Percentiles rank a stretch among this genome's conserved stretches.
Evolutionary conservation across 495 filamentous ascomycete species (phyloP).

Genomic region (Neurospora sp.): DNA sequence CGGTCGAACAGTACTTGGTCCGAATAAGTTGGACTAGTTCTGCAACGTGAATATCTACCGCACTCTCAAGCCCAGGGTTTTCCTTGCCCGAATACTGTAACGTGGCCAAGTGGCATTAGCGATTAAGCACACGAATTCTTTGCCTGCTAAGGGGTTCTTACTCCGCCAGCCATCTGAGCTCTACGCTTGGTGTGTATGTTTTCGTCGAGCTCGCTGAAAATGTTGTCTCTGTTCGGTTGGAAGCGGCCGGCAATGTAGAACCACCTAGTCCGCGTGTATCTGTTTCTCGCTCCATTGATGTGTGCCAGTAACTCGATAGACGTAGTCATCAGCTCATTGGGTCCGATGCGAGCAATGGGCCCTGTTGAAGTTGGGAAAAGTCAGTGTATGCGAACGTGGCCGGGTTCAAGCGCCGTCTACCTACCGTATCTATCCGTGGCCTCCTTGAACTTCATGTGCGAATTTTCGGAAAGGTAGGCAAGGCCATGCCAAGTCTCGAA

Average conservation of each 20-base stretch:
- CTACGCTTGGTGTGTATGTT: conserved; percentile 24
- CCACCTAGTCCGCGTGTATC: conserved; percentile 21
- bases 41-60: conserved; percentile 31
- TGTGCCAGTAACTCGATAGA: conserved; percentile 24
- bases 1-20: conserved; percentile 33
- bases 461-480: conserved; percentile 4
- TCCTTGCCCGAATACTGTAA: conserved; percentile 35
- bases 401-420: neutral
- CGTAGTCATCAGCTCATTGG: conserved; percentile 31
- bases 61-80: conserved; percentile 27
- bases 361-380: conserved; percentile 10
- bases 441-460: conserved; percentile 7
- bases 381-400: neutral
- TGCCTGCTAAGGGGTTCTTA: conserved; percentile 14
- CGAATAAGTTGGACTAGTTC: conserved; percentile 33
- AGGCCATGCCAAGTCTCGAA: conserved; percentile 3
- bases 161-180: conserved; percentile 25
- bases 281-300: conserved; percentile 26
- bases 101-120: neutral
- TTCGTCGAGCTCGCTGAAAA: conserved; percentile 25
- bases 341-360: conserved; percentile 28
- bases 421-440: conserved; percentile 5
- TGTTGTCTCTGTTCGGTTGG: conserved; percentile 23
- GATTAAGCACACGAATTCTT: neutral
- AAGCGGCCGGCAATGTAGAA: conserved; percentile 17